Percentiles rank a stretch among this genome's conserved stretches.
Conservation (phyloP, 345 rosid genomes). For the Hypericum androsaemum region DNA sequence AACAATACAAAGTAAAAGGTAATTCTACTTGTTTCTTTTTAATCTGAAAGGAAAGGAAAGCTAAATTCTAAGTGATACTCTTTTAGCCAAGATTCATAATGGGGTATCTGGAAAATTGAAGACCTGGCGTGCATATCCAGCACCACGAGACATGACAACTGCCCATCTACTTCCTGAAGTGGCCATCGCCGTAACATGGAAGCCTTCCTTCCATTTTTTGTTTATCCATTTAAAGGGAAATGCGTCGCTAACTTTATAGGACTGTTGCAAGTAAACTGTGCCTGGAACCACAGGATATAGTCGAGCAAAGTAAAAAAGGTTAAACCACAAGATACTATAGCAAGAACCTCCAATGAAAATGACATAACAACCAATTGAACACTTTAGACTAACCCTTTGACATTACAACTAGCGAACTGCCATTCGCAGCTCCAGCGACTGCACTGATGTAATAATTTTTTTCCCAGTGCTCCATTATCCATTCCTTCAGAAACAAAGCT, state of each 20-base stretch:
- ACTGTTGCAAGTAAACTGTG: constrained; percentile 18
- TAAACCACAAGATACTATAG: not conserved
- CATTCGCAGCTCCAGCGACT: constrained; percentile 13
- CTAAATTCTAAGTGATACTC: too few species aligned
- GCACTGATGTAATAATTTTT: constrained; percentile 11
- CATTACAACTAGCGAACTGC: constrained; percentile 18
- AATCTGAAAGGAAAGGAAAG: not conserved
- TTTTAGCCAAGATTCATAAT: too few species aligned
- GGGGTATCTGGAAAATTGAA: constrained; percentile 4
- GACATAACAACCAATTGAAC: not conserved
- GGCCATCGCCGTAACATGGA: constrained; percentile 19
- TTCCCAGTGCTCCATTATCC: constrained; percentile 8
- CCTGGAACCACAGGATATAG: constrained; percentile 6
- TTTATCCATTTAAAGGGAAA: constrained; percentile 24
- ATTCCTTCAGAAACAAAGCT: not conserved
- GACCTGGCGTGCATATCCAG: constrained; percentile 18
- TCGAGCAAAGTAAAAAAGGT: not conserved
- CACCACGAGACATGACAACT: constrained; percentile 20
- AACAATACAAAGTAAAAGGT: not conserved
- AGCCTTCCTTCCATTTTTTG: constrained; percentile 21
- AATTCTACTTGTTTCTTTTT: not conserved
- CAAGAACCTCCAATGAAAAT: not conserved
- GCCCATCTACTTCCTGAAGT: constrained; percentile 20
- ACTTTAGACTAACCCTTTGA: constrained; percentile 10
- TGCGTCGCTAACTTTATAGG: constrained; percentile 19